Conservation (phyloP, 139 green algal genomes). For the Chlorella sp. region DNA sequence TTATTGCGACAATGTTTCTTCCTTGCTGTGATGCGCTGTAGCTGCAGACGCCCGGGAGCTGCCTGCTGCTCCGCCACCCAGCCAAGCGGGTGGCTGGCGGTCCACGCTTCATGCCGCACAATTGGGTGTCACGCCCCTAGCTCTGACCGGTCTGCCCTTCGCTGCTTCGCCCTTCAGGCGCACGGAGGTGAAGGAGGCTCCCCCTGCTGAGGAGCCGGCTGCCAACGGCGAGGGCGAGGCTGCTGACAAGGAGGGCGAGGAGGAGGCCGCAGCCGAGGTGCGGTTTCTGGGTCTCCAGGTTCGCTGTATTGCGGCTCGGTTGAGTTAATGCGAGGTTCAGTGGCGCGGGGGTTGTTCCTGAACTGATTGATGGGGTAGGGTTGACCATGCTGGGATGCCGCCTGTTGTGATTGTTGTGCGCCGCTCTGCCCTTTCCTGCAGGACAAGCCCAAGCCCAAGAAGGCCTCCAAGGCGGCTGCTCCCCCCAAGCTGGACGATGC, state of each 20-base stretch:
- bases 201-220: conserved; percentile 2
- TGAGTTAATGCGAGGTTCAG: no score
- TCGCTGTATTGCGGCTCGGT: no score
- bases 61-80: no score
- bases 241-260: background rate
- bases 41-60: no score
- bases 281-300: no score
- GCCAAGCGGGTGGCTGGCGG: no score
- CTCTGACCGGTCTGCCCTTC: background rate
- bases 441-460: conserved; percentile 2
- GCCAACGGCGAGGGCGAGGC: conserved; percentile 1
- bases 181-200: conserved; percentile 26
- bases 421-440: background rate
- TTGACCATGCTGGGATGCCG: no score
- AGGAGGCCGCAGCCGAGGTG: conserved; percentile 23
- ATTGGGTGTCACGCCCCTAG: background rate
- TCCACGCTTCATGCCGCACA: no score
- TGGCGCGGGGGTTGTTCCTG: no score
- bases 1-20: no score
- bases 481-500: conserved; percentile 47
- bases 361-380: no score
- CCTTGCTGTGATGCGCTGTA: no score
- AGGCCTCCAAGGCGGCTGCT: conserved; percentile 11
- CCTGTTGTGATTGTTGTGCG: background rate
- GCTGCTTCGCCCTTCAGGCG: conserved; percentile 4